Conservation (phyloP, 331 rosid genomes). For the Dryas integrifolia region DNA sequence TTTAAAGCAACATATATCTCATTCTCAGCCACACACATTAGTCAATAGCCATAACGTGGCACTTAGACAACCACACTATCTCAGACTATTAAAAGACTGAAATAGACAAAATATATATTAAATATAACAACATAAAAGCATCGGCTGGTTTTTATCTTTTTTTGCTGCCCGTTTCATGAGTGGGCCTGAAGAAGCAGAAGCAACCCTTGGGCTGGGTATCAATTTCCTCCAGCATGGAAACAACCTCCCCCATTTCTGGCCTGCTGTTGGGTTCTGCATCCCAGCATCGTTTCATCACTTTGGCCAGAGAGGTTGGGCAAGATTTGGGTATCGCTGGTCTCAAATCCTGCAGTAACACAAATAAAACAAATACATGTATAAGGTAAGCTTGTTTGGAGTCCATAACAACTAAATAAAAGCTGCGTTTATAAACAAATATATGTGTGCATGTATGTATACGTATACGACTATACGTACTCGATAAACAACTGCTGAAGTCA, state of each 20-base stretch:
- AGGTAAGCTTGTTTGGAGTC: no score
- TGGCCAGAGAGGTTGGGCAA: conserved; percentile 23
- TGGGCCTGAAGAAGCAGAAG: neutral
- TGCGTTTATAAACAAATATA: no score
- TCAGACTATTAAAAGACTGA: conserved; percentile 8
- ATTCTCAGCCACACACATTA: no score
- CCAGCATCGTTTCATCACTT: conserved; percentile 17
- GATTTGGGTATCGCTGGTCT: conserved; percentile 16
- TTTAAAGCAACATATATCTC: no score
- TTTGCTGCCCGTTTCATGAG: no score
- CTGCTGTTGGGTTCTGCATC: conserved; percentile 21
- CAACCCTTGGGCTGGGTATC: conserved; percentile 3
- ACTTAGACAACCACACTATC: no score
- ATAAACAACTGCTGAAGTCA: neutral
- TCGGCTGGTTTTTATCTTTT: no score
- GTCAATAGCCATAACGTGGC: no score
- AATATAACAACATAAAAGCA: no score
- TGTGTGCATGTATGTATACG: neutral
- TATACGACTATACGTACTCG: no score
- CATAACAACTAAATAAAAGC: no score
- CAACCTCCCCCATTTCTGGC: conserved; percentile 24
- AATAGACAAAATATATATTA: no score
- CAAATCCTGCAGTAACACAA: conserved; percentile 1
- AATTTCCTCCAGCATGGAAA: conserved; percentile 13
- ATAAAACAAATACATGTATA: neutral